phyloP scores from a whole-genome alignment of 2,329 filamentous ascomycete species.

The Trichoderma guizhouense region DNA sequence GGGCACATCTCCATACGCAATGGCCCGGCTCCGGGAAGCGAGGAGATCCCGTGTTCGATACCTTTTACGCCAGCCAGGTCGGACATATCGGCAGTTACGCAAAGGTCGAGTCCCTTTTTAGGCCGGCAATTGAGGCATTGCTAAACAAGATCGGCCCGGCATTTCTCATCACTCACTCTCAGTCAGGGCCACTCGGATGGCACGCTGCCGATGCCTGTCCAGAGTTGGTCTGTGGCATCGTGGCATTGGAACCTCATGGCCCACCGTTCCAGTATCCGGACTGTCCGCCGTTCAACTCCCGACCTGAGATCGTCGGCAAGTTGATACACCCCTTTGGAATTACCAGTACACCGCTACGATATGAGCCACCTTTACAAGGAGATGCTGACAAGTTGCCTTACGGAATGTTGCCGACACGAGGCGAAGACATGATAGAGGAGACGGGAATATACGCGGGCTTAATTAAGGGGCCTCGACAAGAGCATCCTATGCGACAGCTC shows the following conservation, averaged over 20 bases:
- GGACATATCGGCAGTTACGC: neutral
- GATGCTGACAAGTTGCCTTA: neutral
- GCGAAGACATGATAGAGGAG: neutral
- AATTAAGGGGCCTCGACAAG: neutral
- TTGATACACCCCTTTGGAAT: neutral
- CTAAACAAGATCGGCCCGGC: neutral
- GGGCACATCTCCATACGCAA: conserved; percentile 34
- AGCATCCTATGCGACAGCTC: neutral
- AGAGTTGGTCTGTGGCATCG: neutral
- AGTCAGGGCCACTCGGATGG: neutral
- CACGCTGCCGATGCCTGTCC: neutral
- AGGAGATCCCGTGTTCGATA: conserved; percentile 40
- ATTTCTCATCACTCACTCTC: neutral
- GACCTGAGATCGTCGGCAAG: neutral
- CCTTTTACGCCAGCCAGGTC: conserved; percentile 30
- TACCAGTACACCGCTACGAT: neutral
- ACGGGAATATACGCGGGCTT: neutral
- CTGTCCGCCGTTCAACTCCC: neutral
- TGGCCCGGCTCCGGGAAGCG: conserved; percentile 40
- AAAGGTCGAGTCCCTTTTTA: neutral
- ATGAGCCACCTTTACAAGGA: neutral
- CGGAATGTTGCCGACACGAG: neutral
- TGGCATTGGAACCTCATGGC: neutral
- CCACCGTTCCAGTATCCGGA: neutral
- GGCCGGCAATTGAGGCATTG: neutral